Evolutionary conservation across 345 rosid genomes (phyloP), one percentile per base, ranked within the genome.

Genomic region (Bruguiera gymnorhiza): DNA sequence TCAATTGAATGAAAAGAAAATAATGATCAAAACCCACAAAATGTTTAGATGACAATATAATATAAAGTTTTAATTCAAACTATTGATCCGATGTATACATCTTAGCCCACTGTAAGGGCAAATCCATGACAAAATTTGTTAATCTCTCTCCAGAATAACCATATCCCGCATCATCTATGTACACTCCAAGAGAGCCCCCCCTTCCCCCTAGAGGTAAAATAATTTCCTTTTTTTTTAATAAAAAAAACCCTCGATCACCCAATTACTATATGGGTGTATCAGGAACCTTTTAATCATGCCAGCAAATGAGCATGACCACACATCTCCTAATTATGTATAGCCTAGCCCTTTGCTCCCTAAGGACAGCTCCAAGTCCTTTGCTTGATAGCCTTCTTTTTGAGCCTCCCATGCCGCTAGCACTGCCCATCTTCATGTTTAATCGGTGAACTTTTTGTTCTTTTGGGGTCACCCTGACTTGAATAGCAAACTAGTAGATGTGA

Each of bases 291-390:
- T 65, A 90, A 55, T 90, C 98, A 78, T 89, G 88, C 96, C 96
- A 87, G 57, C 90, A 89, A 67, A 89, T 84, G 51, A 89, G 87
- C 96, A 89, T 93, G 73, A 90, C 89, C 0, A 93, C 93, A 67
- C 98, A 90, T 71, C 97, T 87, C 71, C 92, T 78, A 26, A 93
- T 90, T 26, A 93, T 90, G 71, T 93, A 93, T 66, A 90, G 89
- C 75, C 80, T 81, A 20, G 97, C 97, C 81, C 85, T 90, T 75
- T 88, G 98, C 73, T 93, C 97, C 80, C 85, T 79, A 6, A 90
- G 86, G 62, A 78, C 88, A 60, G 89, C 83, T 51, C 96, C 95
- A 6, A 86, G 65, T 6, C 95, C 89, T 62, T 83, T 86, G 79
- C 89, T 85, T 66, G 91, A 80, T 60, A 87, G 55, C 77, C 91